A percentile compares a stretch with the other conserved stretches of the same genome.
phyloP scores from a whole-genome alignment of 176 grass and related monocot genomes.

The Oropetium thomaeum region DNA sequence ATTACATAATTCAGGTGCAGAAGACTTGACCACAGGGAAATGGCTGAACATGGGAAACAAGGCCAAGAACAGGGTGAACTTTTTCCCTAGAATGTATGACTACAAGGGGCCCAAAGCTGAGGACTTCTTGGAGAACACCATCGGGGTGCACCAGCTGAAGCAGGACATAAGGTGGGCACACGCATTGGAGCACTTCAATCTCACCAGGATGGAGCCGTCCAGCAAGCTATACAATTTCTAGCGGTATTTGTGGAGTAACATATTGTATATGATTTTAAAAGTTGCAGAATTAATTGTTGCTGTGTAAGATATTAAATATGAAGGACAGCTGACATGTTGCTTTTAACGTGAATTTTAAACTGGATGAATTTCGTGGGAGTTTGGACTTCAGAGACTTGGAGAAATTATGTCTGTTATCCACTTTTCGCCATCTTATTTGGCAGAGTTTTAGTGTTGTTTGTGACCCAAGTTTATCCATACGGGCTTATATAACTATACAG shows the following conservation, averaged over 20 bases:
- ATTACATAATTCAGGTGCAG: constrained; percentile 43
- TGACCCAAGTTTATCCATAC: too few relatives aligned
- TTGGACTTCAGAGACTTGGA: not conserved
- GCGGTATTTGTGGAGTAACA: not conserved
- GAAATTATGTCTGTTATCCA: not conserved
- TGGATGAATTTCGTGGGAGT: not conserved
- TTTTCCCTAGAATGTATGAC: constrained; percentile 68
- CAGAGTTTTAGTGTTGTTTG: too few relatives aligned
- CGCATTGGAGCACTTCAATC: constrained; percentile 66
- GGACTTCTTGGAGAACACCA: constrained; percentile 63
- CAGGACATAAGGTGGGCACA: constrained; percentile 44
- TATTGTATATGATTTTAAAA: not conserved
- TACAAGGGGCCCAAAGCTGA: constrained; percentile 37
- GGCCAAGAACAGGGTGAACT: constrained; percentile 63
- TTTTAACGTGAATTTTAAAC: not conserved
- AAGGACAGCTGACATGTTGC: not conserved
- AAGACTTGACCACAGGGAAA: constrained; percentile 60
- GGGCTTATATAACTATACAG: too few relatives aligned
- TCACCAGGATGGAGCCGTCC: constrained; percentile 38
- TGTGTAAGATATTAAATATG: not conserved
- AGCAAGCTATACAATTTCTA: constrained; percentile 26
- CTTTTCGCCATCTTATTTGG: not conserved
- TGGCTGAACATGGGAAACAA: constrained; percentile 67
- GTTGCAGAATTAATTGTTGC: not conserved
- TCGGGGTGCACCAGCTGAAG: constrained; percentile 79